Evolutionary conservation across 1,139 yeast genomes (phyloP).

Genomic region (Saccharomycopsis hybrid): DNA sequence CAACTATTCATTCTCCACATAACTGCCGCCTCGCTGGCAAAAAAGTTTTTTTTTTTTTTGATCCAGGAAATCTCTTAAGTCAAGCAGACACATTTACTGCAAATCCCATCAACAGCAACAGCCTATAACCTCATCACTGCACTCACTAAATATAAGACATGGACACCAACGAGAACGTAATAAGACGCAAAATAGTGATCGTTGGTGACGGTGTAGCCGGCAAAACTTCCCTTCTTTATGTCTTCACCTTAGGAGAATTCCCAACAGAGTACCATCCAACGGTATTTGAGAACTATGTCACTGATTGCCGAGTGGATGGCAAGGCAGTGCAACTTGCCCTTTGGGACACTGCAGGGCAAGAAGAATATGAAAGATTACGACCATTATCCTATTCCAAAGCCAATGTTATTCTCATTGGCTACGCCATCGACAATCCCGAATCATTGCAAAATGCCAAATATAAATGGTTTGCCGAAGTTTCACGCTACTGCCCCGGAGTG

Average conservation of each 20-base stretch:
- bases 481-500: conserved; percentile 57
- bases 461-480: conserved; percentile 71
- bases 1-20: no score
- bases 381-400: conserved; percentile 74
- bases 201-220: conserved; percentile 98
- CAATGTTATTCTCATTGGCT: conserved; percentile 64
- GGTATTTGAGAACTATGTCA: conserved; percentile 90
- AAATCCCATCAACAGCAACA: no score
- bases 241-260: conserved; percentile 77
- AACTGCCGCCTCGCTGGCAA: no score
- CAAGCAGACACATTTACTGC: no score
- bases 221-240: conserved; percentile 84
- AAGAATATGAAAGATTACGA: conserved; percentile 72
- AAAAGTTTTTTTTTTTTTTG: no score
- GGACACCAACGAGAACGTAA: conserved; percentile 27
- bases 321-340: conserved; percentile 82
- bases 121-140: no score
- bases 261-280: conserved; percentile 89
- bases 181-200: conserved; percentile 75
- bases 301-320: conserved; percentile 90
- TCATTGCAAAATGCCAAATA: conserved; percentile 60
- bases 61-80: no score
- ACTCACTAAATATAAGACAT: no score
- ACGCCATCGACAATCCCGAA: conserved; percentile 64
- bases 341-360: conserved; percentile 98